Evolutionary conservation across 495 filamentous ascomycete species (phyloP), one percentile per base, ranked within the genome.

Genomic region (Delitschia confertaspora): DNA sequence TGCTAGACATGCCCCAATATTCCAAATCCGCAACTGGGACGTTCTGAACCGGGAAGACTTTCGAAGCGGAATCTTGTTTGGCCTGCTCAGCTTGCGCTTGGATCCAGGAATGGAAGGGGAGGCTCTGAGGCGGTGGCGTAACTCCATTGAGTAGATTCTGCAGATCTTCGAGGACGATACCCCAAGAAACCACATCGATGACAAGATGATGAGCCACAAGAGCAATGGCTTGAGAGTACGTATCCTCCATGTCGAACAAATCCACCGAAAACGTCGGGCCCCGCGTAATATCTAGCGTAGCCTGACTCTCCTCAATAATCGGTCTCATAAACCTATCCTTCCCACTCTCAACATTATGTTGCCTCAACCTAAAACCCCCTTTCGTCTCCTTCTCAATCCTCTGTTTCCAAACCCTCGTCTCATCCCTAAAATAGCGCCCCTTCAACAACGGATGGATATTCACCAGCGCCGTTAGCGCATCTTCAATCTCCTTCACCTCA

Each of bases 361-460:
- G 41, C 10, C 13, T 33, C 16, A 53, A 37, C 20, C 49, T 34
- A 35, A 46, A 57, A 3, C 49, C 48, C 18, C 29, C 33, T 7
- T 42, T 41, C 6, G 27, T 29, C 17, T 49, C 49, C 17, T 49
- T 44, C 16, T 37, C 43, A 16, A 57, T 45, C 7, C 34, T 33
- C 31, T 57, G 53, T 25, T 26, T 37, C 53, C 53, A 57, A 3
- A 21, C 34, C 20, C 24, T 21, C 1, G 43, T 38, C 16, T 47
- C 43, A n/a, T 43, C 46, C 20, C 35, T 47, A 13, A 14, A 0
- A 49, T 81, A 84, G 4, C 82, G 73, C n/a, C 74, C 72, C 18
- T 81, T 69, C n/a, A 88, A 68, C 82, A 85, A 85, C 3, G 79
- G 74, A 44, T 88, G 83, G 4, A 76, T 74, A 0, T 59, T 64